phyloP scores from a whole-genome alignment of 352 stramenopile genomes.

The Pythium dissimile region DNA sequence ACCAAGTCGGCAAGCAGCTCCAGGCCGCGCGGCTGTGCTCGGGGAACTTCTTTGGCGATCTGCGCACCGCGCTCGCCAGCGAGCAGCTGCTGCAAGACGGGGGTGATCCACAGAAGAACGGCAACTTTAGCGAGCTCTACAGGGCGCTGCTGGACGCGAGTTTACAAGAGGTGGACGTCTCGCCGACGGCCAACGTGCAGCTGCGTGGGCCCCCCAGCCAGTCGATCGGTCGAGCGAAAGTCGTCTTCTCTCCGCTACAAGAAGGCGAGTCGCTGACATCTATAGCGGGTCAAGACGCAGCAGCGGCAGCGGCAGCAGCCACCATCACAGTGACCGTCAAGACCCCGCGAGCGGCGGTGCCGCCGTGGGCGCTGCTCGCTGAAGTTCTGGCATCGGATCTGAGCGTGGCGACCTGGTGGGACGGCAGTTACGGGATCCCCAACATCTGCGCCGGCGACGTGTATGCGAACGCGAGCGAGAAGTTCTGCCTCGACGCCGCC shows the following conservation, averaged over 20 bases:
- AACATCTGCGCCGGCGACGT: slow-evolving; percentile 72
- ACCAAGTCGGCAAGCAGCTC: slow-evolving; percentile 39
- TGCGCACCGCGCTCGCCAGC: slow-evolving; percentile 42
- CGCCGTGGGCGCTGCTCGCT: slow-evolving; percentile 63
- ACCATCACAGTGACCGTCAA: slow-evolving; percentile 50
- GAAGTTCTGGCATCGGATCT: slow-evolving; percentile 53
- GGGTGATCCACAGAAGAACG: slow-evolving; percentile 19
- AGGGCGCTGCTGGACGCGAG: slow-evolving; percentile 41
- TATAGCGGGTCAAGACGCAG: neutral
- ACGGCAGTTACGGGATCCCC: slow-evolving; percentile 63
- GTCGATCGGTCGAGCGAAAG: no score
- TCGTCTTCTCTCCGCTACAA: neutral
- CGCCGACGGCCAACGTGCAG: slow-evolving; percentile 22
- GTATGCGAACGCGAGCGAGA: slow-evolving; percentile 32
- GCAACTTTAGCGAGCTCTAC: slow-evolving; percentile 39
- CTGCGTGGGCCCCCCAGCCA: no score
- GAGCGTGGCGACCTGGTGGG: slow-evolving; percentile 80
- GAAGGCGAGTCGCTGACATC: neutral
- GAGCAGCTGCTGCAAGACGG: slow-evolving; percentile 37
- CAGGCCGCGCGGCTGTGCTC: slow-evolving; percentile 68
- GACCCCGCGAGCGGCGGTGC: slow-evolving; percentile 44
- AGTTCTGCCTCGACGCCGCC: slow-evolving; percentile 60
- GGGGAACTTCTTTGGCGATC: slow-evolving; percentile 54
- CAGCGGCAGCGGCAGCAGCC: neutral
- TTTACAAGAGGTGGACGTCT: slow-evolving; percentile 26